phyloP scores from a whole-genome alignment of 225 moss, liverwort and hornwort species.

The Bryum argenteum region DNA sequence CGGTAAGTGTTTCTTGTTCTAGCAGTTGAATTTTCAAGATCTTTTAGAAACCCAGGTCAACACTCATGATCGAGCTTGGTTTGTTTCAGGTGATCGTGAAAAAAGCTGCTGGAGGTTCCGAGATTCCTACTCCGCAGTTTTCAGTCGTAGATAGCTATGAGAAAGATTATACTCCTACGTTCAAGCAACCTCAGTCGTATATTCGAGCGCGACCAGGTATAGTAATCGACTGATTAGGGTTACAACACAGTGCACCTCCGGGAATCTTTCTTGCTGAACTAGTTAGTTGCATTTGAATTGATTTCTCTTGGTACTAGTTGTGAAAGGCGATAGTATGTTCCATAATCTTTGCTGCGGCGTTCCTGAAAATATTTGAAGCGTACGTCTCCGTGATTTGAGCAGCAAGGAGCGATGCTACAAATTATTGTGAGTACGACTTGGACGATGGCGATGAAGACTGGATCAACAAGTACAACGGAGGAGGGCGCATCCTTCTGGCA shows the following conservation, averaged over 20 bases:
- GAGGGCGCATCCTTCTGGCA: conserved; percentile 59
- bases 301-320: neutral
- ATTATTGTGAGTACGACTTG: conserved; percentile 82
- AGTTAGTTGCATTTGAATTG: neutral
- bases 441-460: conserved; percentile 83
- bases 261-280: neutral
- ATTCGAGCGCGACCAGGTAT: conserved; percentile 81
- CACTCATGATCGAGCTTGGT: neutral
- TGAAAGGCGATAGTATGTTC: no score
- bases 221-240: conserved; percentile 26
- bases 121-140: conserved; percentile 84
- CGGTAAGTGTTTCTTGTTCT: neutral
- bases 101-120: conserved; percentile 57
- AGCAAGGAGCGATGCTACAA: conserved; percentile 70
- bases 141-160: conserved; percentile 75
- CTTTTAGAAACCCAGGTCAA: neutral
- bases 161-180: conserved; percentile 69
- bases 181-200: conserved; percentile 81
- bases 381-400: conserved; percentile 23
- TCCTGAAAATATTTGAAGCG: neutral
- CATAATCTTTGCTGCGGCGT: neutral
- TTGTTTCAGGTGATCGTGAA: conserved; percentile 55
- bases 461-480: conserved; percentile 66
- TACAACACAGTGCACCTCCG: neutral
- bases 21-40: neutral